Base-by-base conservation (phyloP, 1,139 yeast species). In the Saccharomyces hybrid region DNA sequence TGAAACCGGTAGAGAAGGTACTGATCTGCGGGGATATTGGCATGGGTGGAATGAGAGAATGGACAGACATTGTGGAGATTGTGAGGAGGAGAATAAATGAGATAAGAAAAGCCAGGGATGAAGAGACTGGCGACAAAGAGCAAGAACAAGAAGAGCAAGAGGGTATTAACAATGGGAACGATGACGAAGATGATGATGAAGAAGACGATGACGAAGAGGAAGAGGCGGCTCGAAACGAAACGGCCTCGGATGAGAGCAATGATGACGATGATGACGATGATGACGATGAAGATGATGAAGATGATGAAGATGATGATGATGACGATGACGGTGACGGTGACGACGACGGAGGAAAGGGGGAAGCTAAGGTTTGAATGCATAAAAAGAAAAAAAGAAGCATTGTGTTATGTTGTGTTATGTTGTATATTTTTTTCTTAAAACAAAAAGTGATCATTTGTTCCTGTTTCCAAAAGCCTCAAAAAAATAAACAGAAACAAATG, bases 31-130 rank as follows among this genome's bases (percentile, higher is more conserved):
- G 98, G 56, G 97, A 90, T 65, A 90, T 91, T 58, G 97, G 97
- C 34, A 88, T 86, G 91, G 93, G 95, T 46, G 95, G 95, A 55
- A 86, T 86, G 95, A 83, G 86, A 84, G 98, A 93, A 72, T 91
- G 97, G 97, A 80, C 83, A 58, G 97, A 90, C 61, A 81, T 91
- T 54, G 97, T 90, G 9, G 97, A 89, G 64, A 81, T 83, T 14
- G 71, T 89, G 54, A 83, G 88, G 52, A 78, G 82, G 51, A 79
- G 61, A 75, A 60, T 73, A 8, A 58, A 58, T 16, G 68, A 66
- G 48, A 59, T 67, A 14, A 56, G 60, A 16, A 62, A 68, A 29
- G 61, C 61, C 14, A 59, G 65, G 26, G 66, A 64, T 11, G 66
- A 62, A 16, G 62, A 61, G 14, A 66, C 63, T 46, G 65, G 61